A percentile compares a stretch with the other conserved stretches of the same genome.
These are phyloP conservation scores for Phytophthora hibernalis DNA, from an alignment of 352 stramenopile genomes.

Conservation along the genomic window DNA sequence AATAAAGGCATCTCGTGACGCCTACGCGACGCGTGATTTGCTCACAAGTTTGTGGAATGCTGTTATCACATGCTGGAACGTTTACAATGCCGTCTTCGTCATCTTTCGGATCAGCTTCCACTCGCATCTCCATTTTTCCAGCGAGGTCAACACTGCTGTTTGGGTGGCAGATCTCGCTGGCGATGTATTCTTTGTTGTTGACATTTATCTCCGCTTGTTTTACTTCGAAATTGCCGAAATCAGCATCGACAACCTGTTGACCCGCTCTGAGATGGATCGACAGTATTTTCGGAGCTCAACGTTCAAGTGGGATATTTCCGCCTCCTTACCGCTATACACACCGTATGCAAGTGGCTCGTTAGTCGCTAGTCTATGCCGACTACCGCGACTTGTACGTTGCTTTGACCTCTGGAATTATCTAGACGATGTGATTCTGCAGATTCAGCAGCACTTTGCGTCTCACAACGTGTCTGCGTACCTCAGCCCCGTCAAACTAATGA, in stretches of 20 bases:
- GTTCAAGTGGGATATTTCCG: constrained; percentile 59
- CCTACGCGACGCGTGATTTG: constrained; percentile 29
- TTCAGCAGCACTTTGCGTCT: constrained; percentile 72
- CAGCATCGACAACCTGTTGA: constrained; percentile 51
- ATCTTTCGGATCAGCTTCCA: constrained; percentile 81
- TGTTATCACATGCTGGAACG: constrained; percentile 59
- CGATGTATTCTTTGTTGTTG: constrained; percentile 57
- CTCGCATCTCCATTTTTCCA: constrained; percentile 48
- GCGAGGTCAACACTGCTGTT: constrained; percentile 29
- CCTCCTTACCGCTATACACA: constrained; percentile 64
- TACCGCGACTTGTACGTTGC: constrained; percentile 66
- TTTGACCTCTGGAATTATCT: constrained; percentile 62
- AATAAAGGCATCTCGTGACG: constrained; percentile 4
- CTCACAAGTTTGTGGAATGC: constrained; percentile 57
- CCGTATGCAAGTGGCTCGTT: constrained; percentile 30
- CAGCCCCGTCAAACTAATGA: constrained; percentile 70
- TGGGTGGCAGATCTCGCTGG: constrained; percentile 55
- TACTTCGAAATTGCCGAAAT: constrained; percentile 66
- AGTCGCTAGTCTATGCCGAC: constrained; percentile 51
- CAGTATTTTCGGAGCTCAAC: constrained; percentile 49
- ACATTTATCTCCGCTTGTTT: constrained; percentile 77
- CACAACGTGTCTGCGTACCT: constrained; percentile 75
- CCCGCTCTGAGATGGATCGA: constrained; percentile 39
- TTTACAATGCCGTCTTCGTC: constrained; percentile 73
- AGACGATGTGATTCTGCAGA: constrained; percentile 71